phyloP scores from a whole-genome alignment of 805 yeast species.

The Tetrapisispora fleetii region DNA sequence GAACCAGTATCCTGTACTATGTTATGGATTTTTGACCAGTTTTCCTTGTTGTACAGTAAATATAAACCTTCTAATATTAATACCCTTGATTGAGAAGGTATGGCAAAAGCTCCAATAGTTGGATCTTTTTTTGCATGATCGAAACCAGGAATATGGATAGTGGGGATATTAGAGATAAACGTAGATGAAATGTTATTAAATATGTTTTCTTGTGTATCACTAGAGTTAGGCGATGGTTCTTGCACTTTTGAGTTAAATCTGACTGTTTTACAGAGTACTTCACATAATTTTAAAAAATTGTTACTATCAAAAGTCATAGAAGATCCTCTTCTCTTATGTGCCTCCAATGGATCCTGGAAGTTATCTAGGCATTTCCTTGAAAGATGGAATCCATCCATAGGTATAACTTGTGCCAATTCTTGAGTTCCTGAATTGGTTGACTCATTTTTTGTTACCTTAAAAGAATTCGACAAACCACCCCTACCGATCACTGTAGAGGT shows the following conservation, averaged over 20 bases:
- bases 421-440: not conserved
- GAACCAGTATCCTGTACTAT: slow-evolving; percentile 17
- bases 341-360: slow-evolving; percentile 46
- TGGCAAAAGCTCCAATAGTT: slow-evolving; percentile 38
- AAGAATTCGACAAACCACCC: slow-evolving; percentile 24
- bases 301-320: slow-evolving; percentile 74
- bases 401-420: slow-evolving; percentile 37
- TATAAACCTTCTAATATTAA: slow-evolving; percentile 72
- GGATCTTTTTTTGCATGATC: slow-evolving; percentile 74
- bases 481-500: slow-evolving; percentile 15
- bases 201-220: not conserved
- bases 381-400: slow-evolving; percentile 76
- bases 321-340: slow-evolving; percentile 66
- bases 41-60: slow-evolving; percentile 45
- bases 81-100: slow-evolving; percentile 40
- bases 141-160: slow-evolving; percentile 54
- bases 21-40: slow-evolving; percentile 38
- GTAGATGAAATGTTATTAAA: slow-evolving; percentile 10
- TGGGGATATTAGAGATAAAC: slow-evolving; percentile 22
- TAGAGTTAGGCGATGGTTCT: not conserved
- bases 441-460: slow-evolving; percentile 7
- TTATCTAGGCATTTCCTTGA: slow-evolving; percentile 38
- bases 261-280: slow-evolving; percentile 13
- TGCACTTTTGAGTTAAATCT: slow-evolving; percentile 7
- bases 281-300: slow-evolving; percentile 24